Base-by-base conservation (phyloP, 805 yeast genomes). In the Ogataea thermomethanolica region DNA sequence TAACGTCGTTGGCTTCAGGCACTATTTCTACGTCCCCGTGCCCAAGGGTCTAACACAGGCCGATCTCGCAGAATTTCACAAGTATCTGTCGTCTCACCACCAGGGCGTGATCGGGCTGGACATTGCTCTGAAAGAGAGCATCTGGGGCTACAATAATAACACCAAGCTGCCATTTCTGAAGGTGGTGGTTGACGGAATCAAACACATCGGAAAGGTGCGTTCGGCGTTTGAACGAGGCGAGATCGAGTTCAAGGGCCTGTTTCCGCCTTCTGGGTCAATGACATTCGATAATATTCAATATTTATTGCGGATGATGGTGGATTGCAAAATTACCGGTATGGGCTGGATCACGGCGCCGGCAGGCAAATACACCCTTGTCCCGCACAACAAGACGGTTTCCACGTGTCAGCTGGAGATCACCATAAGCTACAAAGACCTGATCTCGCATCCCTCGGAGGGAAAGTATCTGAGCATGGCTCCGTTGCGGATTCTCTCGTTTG, bases 381-480 rank as follows among this genome's bases (percentile, higher is more conserved):
- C 59, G 1, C 51, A 61, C 9, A 5, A 33, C 2, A 27, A 50
- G 7, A 69, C 65, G 46, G 73, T 81, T 7, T 86, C 96, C 0
- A 77, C 82, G 0, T 86, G 96, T 59, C 99, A 93, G 62, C 62
- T 90, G 21, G 99, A 93, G 66, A 79, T 90, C 26, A 61, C 69
- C 5, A 75, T 93, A 10, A 72, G 82, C 55, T 89, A 79, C 55
- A 65, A 65, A 23, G 81, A 87, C 49, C 61, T 93, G 37, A 59
- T 86, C 0, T 73, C 95, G 1, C 98, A 88, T 59, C 74, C 88
- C 1, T 74, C 96, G 0, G 98, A 91, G 58, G 97, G 96, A 4
- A 89, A 90, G 45, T 95, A 95, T 90, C 75, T 88, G 25, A 83
- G 80, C 50, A 82, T 85, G 67, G 98, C 99, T 1, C 99, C 99